Evolutionary conservation across 2,329 filamentous ascomycete genomes (phyloP).

Genomic region (Teratosphaeriaceae sp.): DNA sequence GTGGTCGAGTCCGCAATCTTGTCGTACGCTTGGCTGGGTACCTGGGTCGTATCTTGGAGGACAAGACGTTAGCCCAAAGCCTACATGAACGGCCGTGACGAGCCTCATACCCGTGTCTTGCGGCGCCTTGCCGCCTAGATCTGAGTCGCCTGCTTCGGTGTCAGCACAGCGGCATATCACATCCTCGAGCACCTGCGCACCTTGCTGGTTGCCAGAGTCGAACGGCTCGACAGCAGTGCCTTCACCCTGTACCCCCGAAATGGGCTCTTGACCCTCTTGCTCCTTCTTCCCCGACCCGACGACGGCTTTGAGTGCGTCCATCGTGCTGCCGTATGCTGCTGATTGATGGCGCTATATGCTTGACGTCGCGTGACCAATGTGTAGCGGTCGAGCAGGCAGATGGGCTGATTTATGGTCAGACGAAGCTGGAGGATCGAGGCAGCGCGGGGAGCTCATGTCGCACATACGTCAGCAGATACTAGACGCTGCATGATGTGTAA

Average conservation of each 20-base stretch:
- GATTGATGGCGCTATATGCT: too few relatives aligned
- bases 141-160: conserved; percentile 3
- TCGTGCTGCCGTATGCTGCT: not conserved
- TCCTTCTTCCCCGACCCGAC: conserved; percentile 9
- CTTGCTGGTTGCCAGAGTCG: conserved; percentile 69
- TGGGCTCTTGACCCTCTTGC: conserved; percentile 52
- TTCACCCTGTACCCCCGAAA: conserved; percentile 63
- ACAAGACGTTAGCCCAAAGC: conserved; percentile 1
- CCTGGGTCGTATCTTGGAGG: conserved; percentile 3
- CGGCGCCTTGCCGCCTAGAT: conserved; percentile 14
- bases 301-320: conserved; percentile 12
- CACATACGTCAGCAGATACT: too few relatives aligned
- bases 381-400: too few relatives aligned
- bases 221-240: conserved; percentile 65
- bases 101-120: conserved; percentile 11
- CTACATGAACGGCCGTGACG: not conserved
- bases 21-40: conserved; percentile 3
- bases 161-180: not conserved
- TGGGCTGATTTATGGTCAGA: too few relatives aligned
- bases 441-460: too few relatives aligned
- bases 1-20: conserved; percentile 6
- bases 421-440: too few relatives aligned
- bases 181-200: conserved; percentile 29
- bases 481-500: too few relatives aligned
- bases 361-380: too few relatives aligned